phyloP scores from a whole-genome alignment of 495 filamentous ascomycete genomes.

The Aspergillus incahuasiensis region DNA sequence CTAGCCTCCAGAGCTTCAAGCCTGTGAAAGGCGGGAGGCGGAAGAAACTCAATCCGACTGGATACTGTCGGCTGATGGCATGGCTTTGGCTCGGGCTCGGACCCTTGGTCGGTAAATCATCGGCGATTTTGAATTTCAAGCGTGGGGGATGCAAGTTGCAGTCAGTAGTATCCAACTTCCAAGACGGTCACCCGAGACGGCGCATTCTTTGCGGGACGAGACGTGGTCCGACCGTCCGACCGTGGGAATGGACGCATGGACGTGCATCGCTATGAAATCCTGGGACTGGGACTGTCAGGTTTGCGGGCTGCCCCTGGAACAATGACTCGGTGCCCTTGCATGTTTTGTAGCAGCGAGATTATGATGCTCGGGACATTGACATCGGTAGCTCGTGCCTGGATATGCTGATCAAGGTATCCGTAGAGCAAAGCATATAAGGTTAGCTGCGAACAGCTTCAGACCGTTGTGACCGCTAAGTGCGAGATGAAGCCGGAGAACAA shows the following conservation, averaged over 20 bases:
- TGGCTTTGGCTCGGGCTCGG: neutral
- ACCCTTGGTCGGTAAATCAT: neutral
- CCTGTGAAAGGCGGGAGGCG: neutral
- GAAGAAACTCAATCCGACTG: neutral
- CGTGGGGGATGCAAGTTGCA: neutral
- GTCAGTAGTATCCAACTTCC: no score
- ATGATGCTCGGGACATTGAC: no score
- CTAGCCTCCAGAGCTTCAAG: neutral
- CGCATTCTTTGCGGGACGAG: neutral
- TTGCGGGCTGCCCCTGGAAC: neutral
- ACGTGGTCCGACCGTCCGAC: neutral
- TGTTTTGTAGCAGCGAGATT: neutral
- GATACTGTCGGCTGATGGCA: neutral
- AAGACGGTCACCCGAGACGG: neutral
- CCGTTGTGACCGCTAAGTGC: neutral
- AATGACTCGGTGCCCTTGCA: neutral
- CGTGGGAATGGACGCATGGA: neutral
- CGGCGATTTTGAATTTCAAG: neutral
- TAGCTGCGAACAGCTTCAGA: neutral
- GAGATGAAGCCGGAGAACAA: neutral
- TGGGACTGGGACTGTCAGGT: neutral
- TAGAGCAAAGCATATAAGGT: no score
- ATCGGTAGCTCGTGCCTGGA: no score
- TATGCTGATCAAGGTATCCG: no score
- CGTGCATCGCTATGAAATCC: neutral